phyloP scores from a whole-genome alignment of 2,329 filamentous ascomycete species.

The Trichoderma lentiforme region DNA sequence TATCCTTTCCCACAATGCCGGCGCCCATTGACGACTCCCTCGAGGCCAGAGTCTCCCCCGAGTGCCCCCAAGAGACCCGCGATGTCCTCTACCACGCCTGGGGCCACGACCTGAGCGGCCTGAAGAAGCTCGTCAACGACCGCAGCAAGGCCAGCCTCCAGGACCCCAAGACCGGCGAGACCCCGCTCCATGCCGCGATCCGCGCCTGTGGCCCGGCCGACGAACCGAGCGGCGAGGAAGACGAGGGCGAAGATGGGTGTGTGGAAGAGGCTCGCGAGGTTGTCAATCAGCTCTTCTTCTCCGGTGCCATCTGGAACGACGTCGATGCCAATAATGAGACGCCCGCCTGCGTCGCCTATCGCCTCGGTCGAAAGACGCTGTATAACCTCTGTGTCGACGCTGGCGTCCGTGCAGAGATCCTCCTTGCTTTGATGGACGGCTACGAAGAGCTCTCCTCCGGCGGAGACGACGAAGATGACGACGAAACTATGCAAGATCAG shows the following conservation, averaged over 20 bases:
- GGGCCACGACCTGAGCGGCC: conserved; percentile 59
- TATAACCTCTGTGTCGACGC: conserved; percentile 86
- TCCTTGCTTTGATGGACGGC: conserved; percentile 76
- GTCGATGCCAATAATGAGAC: conserved; percentile 84
- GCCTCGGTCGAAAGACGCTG: conserved; percentile 64
- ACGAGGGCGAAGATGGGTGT: conserved; percentile 37
- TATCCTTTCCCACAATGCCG: conserved; percentile 23
- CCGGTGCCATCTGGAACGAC: conserved; percentile 97
- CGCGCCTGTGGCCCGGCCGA: conserved; percentile 60
- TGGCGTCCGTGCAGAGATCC: conserved; percentile 83
- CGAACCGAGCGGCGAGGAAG: conserved; percentile 23
- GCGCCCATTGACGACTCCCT: conserved; percentile 47
- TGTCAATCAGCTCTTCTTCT: conserved; percentile 73
- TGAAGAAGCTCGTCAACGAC: conserved; percentile 66
- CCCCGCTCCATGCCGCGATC: conserved; percentile 86
- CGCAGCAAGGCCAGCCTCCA: conserved; percentile 69
- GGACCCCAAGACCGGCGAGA: conserved; percentile 80
- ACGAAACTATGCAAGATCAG: conserved; percentile 41
- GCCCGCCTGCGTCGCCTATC: conserved; percentile 78
- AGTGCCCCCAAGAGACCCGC: conserved; percentile 50
- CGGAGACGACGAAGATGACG: conserved; percentile 45
- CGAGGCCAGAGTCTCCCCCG: conserved; percentile 49
- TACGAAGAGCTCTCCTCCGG: conserved; percentile 70
- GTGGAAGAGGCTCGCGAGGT: conserved; percentile 64
- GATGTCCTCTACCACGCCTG: conserved; percentile 54